These are phyloP conservation scores for Barnettozyma californica DNA, from an alignment of 805 yeast species.

Conservation along the genomic window DNA sequence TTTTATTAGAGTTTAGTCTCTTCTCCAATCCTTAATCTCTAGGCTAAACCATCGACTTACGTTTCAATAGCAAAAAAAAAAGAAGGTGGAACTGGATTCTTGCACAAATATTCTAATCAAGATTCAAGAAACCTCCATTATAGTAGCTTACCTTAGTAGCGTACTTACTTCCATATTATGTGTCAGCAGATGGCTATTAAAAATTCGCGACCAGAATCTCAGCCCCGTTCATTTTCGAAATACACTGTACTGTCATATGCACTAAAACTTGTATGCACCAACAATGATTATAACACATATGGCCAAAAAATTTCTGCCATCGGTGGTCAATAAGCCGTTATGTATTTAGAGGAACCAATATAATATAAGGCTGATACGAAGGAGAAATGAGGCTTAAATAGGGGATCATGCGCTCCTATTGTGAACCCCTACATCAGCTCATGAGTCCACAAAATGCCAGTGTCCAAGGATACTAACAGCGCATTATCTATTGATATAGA, in stretches of 20 bases:
- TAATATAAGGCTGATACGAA: neutral
- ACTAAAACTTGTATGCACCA: neutral
- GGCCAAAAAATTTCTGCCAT: neutral
- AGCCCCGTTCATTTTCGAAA: neutral
- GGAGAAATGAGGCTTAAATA: too few species aligned
- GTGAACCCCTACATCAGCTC: neutral
- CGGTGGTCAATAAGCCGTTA: neutral
- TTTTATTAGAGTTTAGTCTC: neutral
- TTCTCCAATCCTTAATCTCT: too few species aligned
- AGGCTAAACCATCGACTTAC: too few species aligned
- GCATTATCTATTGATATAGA: neutral
- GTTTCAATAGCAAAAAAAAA: too few species aligned
- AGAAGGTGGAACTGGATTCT: too few species aligned
- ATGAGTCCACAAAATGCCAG: neutral
- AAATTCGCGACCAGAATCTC: too few species aligned
- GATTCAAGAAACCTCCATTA: too few species aligned
- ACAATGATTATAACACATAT: too few species aligned
- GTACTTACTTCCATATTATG: too few species aligned
- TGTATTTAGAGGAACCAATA: neutral
- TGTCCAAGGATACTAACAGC: neutral
- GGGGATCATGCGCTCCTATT: neutral
- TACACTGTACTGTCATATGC: neutral
- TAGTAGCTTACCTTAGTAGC: too few species aligned
- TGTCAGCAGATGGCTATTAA: too few species aligned
- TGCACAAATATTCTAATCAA: too few species aligned